phyloP scores from a whole-genome alignment of 129 eudicot genomes.

The Helianthus annuus region DNA sequence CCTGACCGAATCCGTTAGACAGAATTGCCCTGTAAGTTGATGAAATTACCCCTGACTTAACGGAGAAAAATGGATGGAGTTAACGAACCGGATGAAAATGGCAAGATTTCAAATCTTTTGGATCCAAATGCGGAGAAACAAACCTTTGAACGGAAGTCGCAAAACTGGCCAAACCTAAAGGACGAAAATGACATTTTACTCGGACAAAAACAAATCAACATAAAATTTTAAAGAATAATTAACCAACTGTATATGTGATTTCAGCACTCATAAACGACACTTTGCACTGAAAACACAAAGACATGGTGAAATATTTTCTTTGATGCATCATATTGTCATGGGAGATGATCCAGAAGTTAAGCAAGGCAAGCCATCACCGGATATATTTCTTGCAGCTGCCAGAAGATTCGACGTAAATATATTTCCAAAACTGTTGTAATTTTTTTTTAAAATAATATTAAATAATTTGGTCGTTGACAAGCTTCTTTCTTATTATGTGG shows the following conservation, averaged over 20 bases:
- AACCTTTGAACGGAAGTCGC: too few species aligned
- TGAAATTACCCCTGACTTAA: too few species aligned
- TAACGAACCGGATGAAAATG: too few species aligned
- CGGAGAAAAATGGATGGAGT: too few species aligned
- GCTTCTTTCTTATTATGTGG: background rate
- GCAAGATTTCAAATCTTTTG: too few species aligned
- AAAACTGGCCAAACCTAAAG: too few species aligned
- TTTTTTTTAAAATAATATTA: background rate
- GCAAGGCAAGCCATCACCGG: slow-evolving; percentile 98
- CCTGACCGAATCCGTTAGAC: too few species aligned
- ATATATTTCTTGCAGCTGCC: slow-evolving; percentile 85
- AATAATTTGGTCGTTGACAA: background rate
- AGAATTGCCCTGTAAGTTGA: too few species aligned
- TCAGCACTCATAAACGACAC: slow-evolving; percentile 77
- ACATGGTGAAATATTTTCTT: slow-evolving; percentile 77
- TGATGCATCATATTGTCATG: slow-evolving; percentile 94
- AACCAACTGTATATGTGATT: slow-evolving; percentile 18
- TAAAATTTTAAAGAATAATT: slow-evolving; percentile 7
- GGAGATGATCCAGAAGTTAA: slow-evolving; percentile 99
- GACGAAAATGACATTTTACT: too few species aligned
- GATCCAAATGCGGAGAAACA: too few species aligned
- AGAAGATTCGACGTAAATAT: slow-evolving; percentile 84
- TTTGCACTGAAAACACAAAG: slow-evolving; percentile 86
- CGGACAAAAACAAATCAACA: background rate
- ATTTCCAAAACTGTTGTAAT: background rate